Evolutionary conservation across 2,329 filamentous ascomycete species (phyloP), one percentile per base, ranked within the genome.

Genomic region (Pseudogymnoascus sp.): DNA sequence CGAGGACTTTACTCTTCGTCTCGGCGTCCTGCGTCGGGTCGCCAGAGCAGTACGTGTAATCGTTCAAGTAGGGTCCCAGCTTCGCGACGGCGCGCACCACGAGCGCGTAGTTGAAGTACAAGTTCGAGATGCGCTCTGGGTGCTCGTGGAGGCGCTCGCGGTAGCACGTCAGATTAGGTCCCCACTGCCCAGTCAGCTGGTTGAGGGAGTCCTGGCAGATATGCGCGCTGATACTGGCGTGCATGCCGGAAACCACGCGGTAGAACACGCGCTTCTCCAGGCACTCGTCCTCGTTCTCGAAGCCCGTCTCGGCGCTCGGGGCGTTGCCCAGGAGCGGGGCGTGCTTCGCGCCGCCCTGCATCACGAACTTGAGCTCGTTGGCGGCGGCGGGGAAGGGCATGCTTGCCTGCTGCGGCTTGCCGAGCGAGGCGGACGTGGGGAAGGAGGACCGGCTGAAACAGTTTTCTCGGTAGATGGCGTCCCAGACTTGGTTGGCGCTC

Each of bases 101-200:
- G n/a, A 99, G 82, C 0, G 94, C 94, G 71, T 96, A 99, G 82
- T 99, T 97, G 79, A 99, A 99, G 78, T 99, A 99, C 58, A 99
- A 81, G 74, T 99, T 99, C 67, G 92, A 94, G 70, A 99, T 89
- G 63, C 93, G 89, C 67, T 99, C 94, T 0, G 93, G 91, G 72
- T 89, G 85, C 20, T 81, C 79, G 74, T 96, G 90, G 14, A 99
- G 82, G n/a, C 94, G 86, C 35, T 86, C 78, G 71, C 89, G 85
- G 80, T 96, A 99, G 79, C 94, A 99, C 65, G 86, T 79, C 60
- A 96, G 74, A 70, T 99, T 99, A 22, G 91, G 92, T 58, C 87
- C 85, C 94, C 94, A 99, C 74, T 91, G 77, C 62, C 94, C 94
- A 0, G 93, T 97, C 1, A 89, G 91, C 76, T 97, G 91, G 75